Evolutionary conservation across 2,329 filamentous ascomycete species (phyloP), one percentile per base, ranked within the genome.

Genomic region (Gaeumannomyces tritici): DNA sequence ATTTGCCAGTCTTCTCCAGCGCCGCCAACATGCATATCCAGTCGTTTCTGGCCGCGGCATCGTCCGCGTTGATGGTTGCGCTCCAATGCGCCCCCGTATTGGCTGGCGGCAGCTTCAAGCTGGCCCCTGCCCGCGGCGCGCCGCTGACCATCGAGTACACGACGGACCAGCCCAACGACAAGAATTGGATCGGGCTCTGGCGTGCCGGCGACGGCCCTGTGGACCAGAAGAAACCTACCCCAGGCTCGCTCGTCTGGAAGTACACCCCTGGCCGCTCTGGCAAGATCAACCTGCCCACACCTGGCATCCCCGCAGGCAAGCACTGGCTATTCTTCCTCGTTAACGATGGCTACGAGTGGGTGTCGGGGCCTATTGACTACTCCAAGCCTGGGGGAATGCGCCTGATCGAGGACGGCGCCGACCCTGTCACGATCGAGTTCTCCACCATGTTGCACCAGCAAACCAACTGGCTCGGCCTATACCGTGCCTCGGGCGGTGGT

Each of bases 171-270:
- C 26, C 56, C 6, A 63, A 70, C 59, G 42, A 63, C 2, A 69
- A 64, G 21, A 77, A 77, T 65, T 78, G 76, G 76, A 66, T 77
- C 28, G 76, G 72, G 33, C 59, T 77, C 4, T 77, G 73, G 64
- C 63, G 68, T 54, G 65, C 69, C 13, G 71, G 70, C 24, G 74
- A 74, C 31, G 74, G 70, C 1, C 75, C 75, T 1, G 68, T 71
- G 2, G 66, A 76, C 26, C 68, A 73, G 42, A 63, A 68, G 55
- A 70, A 68, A n/a, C 67, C 68, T 24, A 66, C 64, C 0, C 63
- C 66, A n/a, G n/a, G n/a, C 0, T 72, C 75, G 0, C 62, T 76
- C 15, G 63, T 65, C 8, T 77, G 75, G 75, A 66, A 66, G 0
- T 76, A 73, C 62, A 72, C 73, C 2, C 70, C 72, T 0, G 62